Conservation (phyloP, 306 rosid species). For the Prunus mume region DNA sequence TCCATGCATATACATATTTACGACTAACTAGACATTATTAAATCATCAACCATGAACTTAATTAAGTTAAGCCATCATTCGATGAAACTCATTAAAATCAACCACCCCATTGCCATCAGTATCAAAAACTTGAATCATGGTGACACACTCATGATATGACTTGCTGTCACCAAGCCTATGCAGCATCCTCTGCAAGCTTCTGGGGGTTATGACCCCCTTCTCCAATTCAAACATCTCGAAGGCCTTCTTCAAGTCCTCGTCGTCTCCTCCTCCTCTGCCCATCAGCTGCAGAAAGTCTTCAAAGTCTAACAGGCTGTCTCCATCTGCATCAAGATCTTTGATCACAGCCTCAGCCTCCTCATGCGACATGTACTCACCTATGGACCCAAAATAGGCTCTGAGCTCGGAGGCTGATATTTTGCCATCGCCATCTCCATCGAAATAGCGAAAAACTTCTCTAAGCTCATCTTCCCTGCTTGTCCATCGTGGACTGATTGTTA, state of each 20-base stretch:
- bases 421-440: constrained; percentile 59
- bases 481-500: neutral
- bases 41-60: neutral
- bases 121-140: constrained; percentile 64
- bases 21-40: neutral
- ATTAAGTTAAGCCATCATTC: constrained; percentile 56
- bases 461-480: constrained; percentile 34
- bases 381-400: constrained; percentile 58
- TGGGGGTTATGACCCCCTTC: constrained; percentile 61
- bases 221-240: constrained; percentile 73
- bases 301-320: constrained; percentile 47
- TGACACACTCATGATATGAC: constrained; percentile 56
- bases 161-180: constrained; percentile 62
- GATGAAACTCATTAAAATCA: constrained; percentile 68
- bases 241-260: constrained; percentile 56
- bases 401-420: constrained; percentile 62
- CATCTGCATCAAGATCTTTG: constrained; percentile 54
- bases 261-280: constrained; percentile 30
- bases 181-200: constrained; percentile 66
- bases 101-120: constrained; percentile 65
- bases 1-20: too few species aligned
- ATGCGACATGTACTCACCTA: constrained; percentile 58
- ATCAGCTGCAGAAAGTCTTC: constrained; percentile 53
- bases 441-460: constrained; percentile 47
- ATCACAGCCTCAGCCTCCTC: constrained; percentile 61